Evolutionary conservation across 2,329 filamentous ascomycete species (phyloP), one percentile per base, ranked within the genome.

Genomic region (Aspergillus cejpii): DNA sequence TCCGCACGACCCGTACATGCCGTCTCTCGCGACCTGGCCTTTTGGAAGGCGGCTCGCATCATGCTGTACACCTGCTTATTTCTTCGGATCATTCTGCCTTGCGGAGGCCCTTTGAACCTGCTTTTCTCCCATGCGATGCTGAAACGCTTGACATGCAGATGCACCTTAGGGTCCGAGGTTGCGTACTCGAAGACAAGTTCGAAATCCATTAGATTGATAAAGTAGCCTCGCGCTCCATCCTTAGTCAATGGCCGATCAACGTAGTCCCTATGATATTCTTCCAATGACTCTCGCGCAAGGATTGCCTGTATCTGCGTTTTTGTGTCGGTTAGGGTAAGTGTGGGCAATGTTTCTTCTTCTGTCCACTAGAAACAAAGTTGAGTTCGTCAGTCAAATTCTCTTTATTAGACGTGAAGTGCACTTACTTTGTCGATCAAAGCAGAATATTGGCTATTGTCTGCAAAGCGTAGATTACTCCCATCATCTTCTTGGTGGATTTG

Each of bases 171-270:
- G 2, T 45, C 29, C 3, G 50, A 42, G 8, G 43, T 44, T 23
- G 54, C 50, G 49, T 64, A 60, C 26, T 55, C 54, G 33, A 69
- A 56, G 38, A 68, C 56, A 15, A 71, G 48, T 34, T 65, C 59
- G 44, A 68, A 67, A 28, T 63, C 56, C 2, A 52, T 37, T 36
- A 71, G 47, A 41, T 62, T 55, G 19, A 68, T 52, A 4, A 54
- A 20, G 12, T 57, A 57, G 3, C 61, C 66, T 41, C 49, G 54
- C 5, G 56, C 58, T 7, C 48, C 52, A 21, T 54, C 42, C 17
- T 46, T 52, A 8, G 44, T 44, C 17, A 57, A 45, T n/a, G 47
- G 51, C 10, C 43, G 42, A 5, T 51, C 47, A 3, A 54, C 50
- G 5, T 43, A 49, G 26, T 51, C 46, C 4, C 27, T 39, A 10